Conservation (phyloP, 2,329 filamentous ascomycete genomes). For the Exophiala viscosa region DNA sequence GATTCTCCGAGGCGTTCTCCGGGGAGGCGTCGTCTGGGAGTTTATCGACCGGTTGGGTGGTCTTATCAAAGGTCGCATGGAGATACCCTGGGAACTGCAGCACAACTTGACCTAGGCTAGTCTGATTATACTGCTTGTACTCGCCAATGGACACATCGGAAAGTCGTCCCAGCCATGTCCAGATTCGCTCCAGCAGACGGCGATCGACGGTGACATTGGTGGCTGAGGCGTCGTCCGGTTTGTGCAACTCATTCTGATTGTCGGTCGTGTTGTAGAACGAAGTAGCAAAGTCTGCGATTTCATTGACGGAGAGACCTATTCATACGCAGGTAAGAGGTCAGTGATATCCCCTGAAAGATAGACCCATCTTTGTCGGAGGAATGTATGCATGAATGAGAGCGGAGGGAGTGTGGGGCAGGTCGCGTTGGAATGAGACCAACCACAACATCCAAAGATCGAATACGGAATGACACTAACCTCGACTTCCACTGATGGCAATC, state of each 20-base stretch:
- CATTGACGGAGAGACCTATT: constrained; percentile 20
- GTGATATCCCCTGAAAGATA: not conserved
- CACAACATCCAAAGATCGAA: constrained; percentile 12
- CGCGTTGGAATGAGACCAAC: constrained; percentile 22
- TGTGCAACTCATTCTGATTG: constrained; percentile 15
- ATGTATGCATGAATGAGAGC: constrained; percentile 3
- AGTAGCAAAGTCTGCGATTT: constrained; percentile 36
- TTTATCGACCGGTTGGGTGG: not conserved
- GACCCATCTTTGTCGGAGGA: not conserved
- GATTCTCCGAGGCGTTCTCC: not conserved
- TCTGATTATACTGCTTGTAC: constrained; percentile 38
- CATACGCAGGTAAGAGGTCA: not conserved
- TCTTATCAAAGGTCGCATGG: not conserved
- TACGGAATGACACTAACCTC: constrained; percentile 47
- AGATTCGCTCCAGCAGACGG: constrained; percentile 51
- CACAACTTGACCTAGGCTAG: constrained; percentile 42
- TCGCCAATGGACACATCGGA: constrained; percentile 53
- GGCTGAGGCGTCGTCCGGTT: not conserved
- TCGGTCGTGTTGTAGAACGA: constrained; percentile 34
- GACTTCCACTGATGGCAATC: constrained; percentile 56
- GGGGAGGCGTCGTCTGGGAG: not conserved
- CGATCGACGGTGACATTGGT: constrained; percentile 41
- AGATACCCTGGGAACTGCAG: constrained; percentile 23
- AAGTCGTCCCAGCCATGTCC: constrained; percentile 56
- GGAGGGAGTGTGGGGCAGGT: constrained; percentile 1